A percentile compares a stretch with the other conserved stretches of the same genome.
Conservation (phyloP, 2,329 filamentous ascomycete genomes). For the Lasiodiplodia gonubiensis region DNA sequence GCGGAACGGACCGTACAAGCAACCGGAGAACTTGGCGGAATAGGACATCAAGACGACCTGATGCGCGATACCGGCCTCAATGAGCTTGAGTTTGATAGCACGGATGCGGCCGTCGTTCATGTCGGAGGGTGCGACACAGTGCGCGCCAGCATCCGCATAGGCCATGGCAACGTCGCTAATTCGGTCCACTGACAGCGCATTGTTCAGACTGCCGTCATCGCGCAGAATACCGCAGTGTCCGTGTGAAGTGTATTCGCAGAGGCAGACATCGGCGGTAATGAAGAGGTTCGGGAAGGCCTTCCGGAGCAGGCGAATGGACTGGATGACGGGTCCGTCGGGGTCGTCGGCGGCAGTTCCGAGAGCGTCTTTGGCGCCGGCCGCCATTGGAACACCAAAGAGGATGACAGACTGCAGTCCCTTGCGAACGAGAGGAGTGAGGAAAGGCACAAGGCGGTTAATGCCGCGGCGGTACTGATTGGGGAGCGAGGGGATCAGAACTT, state of each 20-base stretch:
- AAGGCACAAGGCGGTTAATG: conserved; percentile 81
- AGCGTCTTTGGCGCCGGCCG: conserved; percentile 81
- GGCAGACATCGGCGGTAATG: conserved; percentile 89
- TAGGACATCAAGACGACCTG: conserved; percentile 95
- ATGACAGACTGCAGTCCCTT: conserved; percentile 94
- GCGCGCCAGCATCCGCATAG: conserved; percentile 92
- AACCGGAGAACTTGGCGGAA: conserved; percentile 96
- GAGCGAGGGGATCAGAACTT: conserved; percentile 86
- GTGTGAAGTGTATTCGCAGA: conserved; percentile 98
- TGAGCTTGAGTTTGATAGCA: conserved; percentile 96
- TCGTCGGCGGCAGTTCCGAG: conserved; percentile 93
- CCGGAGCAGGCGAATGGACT: conserved; percentile 81
- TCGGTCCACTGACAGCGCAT: conserved; percentile 88
- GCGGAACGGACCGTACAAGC: conserved; percentile 94
- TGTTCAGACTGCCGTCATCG: conserved; percentile 92
- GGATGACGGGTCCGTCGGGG: conserved; percentile 88
- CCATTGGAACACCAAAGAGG: conserved; percentile 90
- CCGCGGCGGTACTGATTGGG: conserved; percentile 90
- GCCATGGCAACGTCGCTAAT: conserved; percentile 97
- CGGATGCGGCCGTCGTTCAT: conserved; percentile 99
- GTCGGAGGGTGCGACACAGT: conserved; percentile 95
- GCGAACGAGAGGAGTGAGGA: conserved; percentile 82
- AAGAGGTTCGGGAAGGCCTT: conserved; percentile 88
- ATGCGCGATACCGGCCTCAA: conserved; percentile 92
- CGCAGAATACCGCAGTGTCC: conserved; percentile 96